Evolutionary conservation across 495 filamentous ascomycete species (phyloP).

Genomic region (Penicillium simplicissimum): DNA sequence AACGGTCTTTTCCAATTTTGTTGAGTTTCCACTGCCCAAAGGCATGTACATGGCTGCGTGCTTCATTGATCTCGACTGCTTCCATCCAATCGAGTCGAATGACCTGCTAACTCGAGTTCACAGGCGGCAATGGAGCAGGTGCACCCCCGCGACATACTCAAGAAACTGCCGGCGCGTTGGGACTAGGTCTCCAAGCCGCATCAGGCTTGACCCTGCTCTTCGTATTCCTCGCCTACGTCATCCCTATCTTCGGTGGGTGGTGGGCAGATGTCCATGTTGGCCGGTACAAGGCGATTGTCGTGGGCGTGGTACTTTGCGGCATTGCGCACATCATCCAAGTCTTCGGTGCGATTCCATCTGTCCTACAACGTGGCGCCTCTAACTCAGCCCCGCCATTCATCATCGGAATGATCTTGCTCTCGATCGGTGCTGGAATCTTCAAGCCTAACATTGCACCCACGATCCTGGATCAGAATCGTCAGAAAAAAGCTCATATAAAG

Average conservation of each 20-base stretch:
- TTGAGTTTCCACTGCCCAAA: slow-evolving; percentile 52
- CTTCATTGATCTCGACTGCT: no score
- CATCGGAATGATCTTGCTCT: slow-evolving; percentile 48
- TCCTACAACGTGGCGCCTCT: slow-evolving; percentile 52
- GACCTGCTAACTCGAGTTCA: neutral
- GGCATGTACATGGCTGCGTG: slow-evolving; percentile 28
- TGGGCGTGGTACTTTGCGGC: slow-evolving; percentile 64
- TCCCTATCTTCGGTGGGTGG: slow-evolving; percentile 62
- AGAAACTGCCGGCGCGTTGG: slow-evolving; percentile 58
- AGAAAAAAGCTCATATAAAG: slow-evolving; percentile 34
- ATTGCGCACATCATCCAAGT: slow-evolving; percentile 66
- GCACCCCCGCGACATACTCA: slow-evolving; percentile 56
- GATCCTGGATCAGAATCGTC: slow-evolving; percentile 36
- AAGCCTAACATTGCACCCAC: slow-evolving; percentile 44
- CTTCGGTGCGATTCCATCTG: slow-evolving; percentile 56
- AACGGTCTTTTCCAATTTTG: slow-evolving; percentile 61
- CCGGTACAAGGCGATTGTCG: slow-evolving; percentile 54
- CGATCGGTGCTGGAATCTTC: slow-evolving; percentile 41
- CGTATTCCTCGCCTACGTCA: slow-evolving; percentile 57
- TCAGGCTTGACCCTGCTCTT: slow-evolving; percentile 63
- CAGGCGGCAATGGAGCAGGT: slow-evolving; percentile 62
- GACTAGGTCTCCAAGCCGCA: slow-evolving; percentile 57
- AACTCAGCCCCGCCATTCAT: slow-evolving; percentile 59
- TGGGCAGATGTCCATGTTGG: slow-evolving; percentile 59
- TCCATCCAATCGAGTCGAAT: neutral